A percentile compares a stretch with the other conserved stretches of the same genome.
Conservation (phyloP, 2,329 filamentous ascomycete species). For the Davidsoniella eucalypti region DNA sequence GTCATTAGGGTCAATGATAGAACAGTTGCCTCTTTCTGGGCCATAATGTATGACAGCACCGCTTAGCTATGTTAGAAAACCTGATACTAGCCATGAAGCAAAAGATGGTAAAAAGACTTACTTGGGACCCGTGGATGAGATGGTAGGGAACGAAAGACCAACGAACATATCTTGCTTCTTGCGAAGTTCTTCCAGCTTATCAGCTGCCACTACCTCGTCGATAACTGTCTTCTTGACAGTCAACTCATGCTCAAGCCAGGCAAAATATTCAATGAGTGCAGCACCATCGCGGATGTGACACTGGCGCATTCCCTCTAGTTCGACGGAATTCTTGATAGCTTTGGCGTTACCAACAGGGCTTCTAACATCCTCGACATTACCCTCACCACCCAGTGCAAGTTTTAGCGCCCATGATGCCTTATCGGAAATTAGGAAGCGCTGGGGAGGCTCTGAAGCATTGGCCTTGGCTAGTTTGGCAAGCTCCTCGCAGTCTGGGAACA, state of each 20-base stretch:
- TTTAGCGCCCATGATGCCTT: constrained; percentile 88
- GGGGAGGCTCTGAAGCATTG: constrained; percentile 19
- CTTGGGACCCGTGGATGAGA: constrained; percentile 79
- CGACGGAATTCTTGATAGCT: constrained; percentile 80
- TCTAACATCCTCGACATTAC: constrained; percentile 68
- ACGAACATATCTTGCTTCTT: constrained; percentile 57
- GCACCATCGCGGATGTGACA: constrained; percentile 91
- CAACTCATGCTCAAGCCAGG: constrained; percentile 88
- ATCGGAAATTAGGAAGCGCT: constrained; percentile 73
- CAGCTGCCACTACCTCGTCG: constrained; percentile 81
- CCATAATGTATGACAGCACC: constrained; percentile 94
- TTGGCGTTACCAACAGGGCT: constrained; percentile 85
- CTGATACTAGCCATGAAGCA: constrained; percentile 12
- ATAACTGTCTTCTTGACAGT: constrained; percentile 53
- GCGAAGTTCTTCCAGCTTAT: constrained; percentile 69
- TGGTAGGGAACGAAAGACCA: constrained; percentile 86
- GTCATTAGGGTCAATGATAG: constrained; percentile 64
- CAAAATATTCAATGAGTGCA: constrained; percentile 81
- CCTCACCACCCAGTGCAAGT: constrained; percentile 68
- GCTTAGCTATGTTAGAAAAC: constrained; percentile 29
- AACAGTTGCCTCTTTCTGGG: constrained; percentile 67
- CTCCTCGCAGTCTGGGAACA: constrained; percentile 61
- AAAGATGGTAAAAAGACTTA: constrained; percentile 21
- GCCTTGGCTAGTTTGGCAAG: constrained; percentile 32
- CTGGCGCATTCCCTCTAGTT: constrained; percentile 80